Conservation (phyloP, 2,329 filamentous ascomycete genomes). For the Ophiocordyceps robertsii region DNA sequence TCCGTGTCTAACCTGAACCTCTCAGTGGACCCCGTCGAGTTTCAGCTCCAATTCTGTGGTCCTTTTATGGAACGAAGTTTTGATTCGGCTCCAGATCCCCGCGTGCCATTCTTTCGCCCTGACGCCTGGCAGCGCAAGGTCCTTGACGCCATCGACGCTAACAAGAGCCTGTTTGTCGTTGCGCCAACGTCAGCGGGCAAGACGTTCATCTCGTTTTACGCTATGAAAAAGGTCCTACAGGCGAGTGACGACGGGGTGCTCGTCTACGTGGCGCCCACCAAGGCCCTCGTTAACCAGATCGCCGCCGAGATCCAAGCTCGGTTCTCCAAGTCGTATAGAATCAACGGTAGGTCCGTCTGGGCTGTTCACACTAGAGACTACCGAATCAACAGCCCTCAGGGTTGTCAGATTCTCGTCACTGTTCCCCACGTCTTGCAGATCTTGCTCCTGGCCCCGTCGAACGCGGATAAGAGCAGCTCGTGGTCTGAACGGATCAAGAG, state of each 20-base stretch:
- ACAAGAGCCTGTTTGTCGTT: conserved; percentile 60
- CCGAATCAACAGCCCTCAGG: conserved; percentile 57
- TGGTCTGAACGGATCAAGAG: conserved; percentile 58
- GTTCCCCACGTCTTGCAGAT: conserved; percentile 70
- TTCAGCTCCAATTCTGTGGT: no score
- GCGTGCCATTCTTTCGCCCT: conserved; percentile 52
- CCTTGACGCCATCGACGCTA: conserved; percentile 56
- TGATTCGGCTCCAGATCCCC: no score
- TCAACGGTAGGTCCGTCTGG: conserved; percentile 57
- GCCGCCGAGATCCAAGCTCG: conserved; percentile 64
- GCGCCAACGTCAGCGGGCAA: conserved; percentile 71
- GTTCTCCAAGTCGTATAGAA: conserved; percentile 53
- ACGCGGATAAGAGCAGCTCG: conserved; percentile 37
- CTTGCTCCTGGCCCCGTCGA: conserved; percentile 54
- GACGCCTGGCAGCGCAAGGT: conserved; percentile 67
- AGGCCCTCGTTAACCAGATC: conserved; percentile 73
- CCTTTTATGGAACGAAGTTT: no score
- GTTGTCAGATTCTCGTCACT: conserved; percentile 65
- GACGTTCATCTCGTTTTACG: conserved; percentile 75
- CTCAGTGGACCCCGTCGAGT: no score
- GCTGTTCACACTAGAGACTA: conserved; percentile 67
- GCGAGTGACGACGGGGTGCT: conserved; percentile 55
- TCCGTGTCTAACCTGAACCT: no score
- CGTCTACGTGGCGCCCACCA: conserved; percentile 71
- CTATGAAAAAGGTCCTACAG: conserved; percentile 63